Base-by-base conservation (phyloP, 805 yeast species). In the Wilhelminamyces savonicus region DNA sequence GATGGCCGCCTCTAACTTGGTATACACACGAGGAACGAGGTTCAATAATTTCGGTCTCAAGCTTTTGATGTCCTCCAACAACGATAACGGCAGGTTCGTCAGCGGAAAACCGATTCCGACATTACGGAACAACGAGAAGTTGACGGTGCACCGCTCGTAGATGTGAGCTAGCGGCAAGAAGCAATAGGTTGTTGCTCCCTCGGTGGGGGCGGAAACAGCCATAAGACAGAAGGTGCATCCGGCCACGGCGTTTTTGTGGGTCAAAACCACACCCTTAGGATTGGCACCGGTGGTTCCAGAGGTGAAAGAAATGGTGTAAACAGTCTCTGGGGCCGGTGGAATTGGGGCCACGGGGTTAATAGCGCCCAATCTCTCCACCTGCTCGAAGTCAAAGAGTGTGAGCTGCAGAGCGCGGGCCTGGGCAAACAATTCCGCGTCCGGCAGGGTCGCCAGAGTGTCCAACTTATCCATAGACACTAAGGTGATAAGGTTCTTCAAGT, bases 221-320 rank as follows among this genome's bases (percentile, higher is more conserved):
- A 6, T 7, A 7, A 47, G 12, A 4, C 42, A 25, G 28, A 43
- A 41, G 7, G 35, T 33, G 18, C 39, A 23, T 3, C 50, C 52
- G 17, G 50, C 43, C 2, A 41, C 46, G 1, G 50, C 45, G 36
- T 32, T 14, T 35, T 35, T 1, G 36, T 32, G 8, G 40, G 30
- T 29, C 37, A 80, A 59, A 18, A 76, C 74, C 16, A 79, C 90
- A 44, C 90, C 90, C 60, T 82, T 83, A 37, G 90, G 85, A 31
- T 54, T 44, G 24, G 78, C 71, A 32, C 92, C 88, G n/a, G 83
- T 76, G 14, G 85, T 78, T 24, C 74, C 69, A 5, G 83, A 80
- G 26, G 71, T 59, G 34, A 67, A 66, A 13, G 66, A 59, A 18
- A 66, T 61, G 14, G 71, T 63, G 40, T 53, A 62, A 15, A 54